A percentile compares a stretch with the other conserved stretches of the same genome.
Evolutionary conservation across 2,329 filamentous ascomycete genomes (phyloP).

Genomic region (Aspergillus sp.): DNA sequence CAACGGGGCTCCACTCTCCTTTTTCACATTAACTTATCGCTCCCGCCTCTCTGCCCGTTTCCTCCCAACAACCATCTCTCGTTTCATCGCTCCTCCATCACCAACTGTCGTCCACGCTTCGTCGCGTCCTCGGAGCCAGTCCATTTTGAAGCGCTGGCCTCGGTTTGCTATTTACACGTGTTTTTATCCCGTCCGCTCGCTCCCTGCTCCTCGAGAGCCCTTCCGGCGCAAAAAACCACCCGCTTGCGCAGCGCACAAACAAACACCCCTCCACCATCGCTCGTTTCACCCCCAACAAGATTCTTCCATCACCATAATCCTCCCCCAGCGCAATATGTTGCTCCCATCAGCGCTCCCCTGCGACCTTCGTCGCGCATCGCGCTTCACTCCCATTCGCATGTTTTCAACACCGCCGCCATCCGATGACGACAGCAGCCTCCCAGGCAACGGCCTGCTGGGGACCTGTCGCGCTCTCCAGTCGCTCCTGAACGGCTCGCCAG

Average conservation of each 20-base stretch:
- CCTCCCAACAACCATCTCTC: conserved; percentile 11
- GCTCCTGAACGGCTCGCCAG: conserved; percentile 42
- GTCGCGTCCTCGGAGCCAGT: conserved; percentile 34
- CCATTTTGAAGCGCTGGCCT: conserved; percentile 25
- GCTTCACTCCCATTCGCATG: conserved; percentile 35
- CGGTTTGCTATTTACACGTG: conserved; percentile 8
- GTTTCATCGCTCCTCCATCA: conserved; percentile 37
- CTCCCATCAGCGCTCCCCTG: conserved; percentile 49
- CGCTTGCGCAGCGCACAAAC: conserved; percentile 24
- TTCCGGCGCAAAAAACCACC: conserved; percentile 35
- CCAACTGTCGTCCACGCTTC: conserved; percentile 51
- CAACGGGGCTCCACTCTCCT: conserved; percentile 10
- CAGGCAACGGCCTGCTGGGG: conserved; percentile 40
- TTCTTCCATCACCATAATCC: not conserved
- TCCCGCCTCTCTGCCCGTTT: conserved; percentile 13
- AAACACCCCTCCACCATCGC: conserved; percentile 3
- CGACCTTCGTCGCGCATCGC: conserved; percentile 40
- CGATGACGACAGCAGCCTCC: conserved; percentile 31
- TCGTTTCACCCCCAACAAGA: conserved; percentile 8
- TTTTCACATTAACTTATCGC: conserved; percentile 26
- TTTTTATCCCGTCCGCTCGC: conserved; percentile 20
- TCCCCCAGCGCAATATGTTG: conserved; percentile 35
- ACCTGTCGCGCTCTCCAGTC: conserved; percentile 45
- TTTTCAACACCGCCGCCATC: conserved; percentile 42
- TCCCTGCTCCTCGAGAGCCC: conserved; percentile 23